Conservation (phyloP, 2,329 filamentous ascomycete genomes). For the Aspergillus sp. region DNA sequence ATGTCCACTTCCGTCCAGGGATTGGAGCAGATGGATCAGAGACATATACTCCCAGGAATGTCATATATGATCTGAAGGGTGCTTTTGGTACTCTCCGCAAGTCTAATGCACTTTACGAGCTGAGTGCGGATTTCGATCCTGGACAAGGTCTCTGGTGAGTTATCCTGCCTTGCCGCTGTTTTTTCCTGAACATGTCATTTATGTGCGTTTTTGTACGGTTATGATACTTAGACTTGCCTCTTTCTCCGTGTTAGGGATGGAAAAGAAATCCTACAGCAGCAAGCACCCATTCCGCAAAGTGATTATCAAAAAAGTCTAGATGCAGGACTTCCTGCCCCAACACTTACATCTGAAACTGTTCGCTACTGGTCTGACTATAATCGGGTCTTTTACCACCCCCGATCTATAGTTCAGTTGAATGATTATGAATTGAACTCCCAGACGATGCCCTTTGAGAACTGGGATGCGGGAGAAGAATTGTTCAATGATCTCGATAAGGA, state of each 20-base stretch:
- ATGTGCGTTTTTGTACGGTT: too few species aligned
- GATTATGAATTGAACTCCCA: constrained; percentile 80
- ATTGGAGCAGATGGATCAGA: constrained; percentile 78
- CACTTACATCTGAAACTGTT: constrained; percentile 65
- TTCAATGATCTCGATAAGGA: constrained; percentile 71
- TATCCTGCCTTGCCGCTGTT: too few species aligned
- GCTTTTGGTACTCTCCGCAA: constrained; percentile 85
- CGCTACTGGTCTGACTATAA: constrained; percentile 97
- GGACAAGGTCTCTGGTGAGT: constrained; percentile 43
- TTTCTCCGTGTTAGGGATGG: constrained; percentile 52
- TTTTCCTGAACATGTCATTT: too few species aligned
- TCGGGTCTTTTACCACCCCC: constrained; percentile 85
- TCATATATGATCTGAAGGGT: constrained; percentile 94
- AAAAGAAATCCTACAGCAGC: constrained; percentile 62
- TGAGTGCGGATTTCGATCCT: constrained; percentile 33
- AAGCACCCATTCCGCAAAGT: constrained; percentile 63
- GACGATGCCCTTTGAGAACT: constrained; percentile 77
- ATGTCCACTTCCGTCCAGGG: constrained; percentile 83
- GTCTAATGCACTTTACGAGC: constrained; percentile 81
- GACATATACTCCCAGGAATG: constrained; percentile 83
- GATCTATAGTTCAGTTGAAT: constrained; percentile 78
- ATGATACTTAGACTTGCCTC: background rate
- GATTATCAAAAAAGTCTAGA: constrained; percentile 79
- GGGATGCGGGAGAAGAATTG: constrained; percentile 67
- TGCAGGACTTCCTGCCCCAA: constrained; percentile 58